Evolutionary conservation across 2,329 filamentous ascomycete genomes (phyloP), one percentile per base, ranked within the genome.

Genomic region (Cercospora janseana): DNA sequence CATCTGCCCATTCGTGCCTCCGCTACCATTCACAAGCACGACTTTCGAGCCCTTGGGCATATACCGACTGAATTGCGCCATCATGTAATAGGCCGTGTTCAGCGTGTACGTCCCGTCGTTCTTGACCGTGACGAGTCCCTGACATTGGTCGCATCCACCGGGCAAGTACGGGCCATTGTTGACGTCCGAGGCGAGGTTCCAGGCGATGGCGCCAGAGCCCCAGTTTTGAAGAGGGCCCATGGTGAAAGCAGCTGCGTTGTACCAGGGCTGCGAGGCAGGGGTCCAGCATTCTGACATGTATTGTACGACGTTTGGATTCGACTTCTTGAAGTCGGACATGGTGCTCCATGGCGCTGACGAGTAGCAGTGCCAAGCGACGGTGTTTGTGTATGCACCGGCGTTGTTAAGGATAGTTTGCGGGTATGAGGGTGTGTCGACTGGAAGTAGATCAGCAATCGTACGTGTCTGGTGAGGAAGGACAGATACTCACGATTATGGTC

Each of bases 221-320:
- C 57, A 59, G 29, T 59, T 59, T 26, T 59, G 57, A 10, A 57
- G 35, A n/a, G 57, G 55, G 1, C 57, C 55, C 16, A 59, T 52
- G 3, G 55, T 56, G 43, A 59, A 59, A 6, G 47, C 49, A 1
- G 57, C 55, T 27, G 52, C 57, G 9, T 55, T 50, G 46, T 51
- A 52, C 55, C 55, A 57, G 6, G 44, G 40, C 9, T 51, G 23
- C 3, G 49, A 50, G 15, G 46, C 15, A n/a, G 57, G 52, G 1
- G 57, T 59, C 52, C 51, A 59, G 41, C 57, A 59, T 49, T 59
- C 57, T 6, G 49, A 52, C 57, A 59, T 59, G 51, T 57, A 56
- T 41, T 59, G 57, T 10, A 41, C 43, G 9, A 56, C 49, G 16
- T 37, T 46, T 3, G 57, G 38, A 41, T 56, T 57, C 15, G 46